Evolutionary conservation across 192 early-diverging fungal genomes (phyloP).

Genomic region (Cladochytrium replicatum): DNA sequence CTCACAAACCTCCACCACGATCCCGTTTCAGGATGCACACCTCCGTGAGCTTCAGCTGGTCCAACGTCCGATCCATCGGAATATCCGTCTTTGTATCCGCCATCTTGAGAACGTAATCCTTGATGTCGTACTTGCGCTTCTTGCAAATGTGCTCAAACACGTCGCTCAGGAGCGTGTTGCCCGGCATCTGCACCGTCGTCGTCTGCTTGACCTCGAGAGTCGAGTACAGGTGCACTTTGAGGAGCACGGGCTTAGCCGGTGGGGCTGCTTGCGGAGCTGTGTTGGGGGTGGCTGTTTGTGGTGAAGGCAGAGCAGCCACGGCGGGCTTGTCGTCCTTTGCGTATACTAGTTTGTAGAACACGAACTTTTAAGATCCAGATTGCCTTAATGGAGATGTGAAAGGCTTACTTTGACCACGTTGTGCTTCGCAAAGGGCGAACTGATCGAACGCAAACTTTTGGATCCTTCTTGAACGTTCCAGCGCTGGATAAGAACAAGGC

Average conservation of each 20-base stretch:
- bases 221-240: slow-evolving; percentile 53
- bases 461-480: slow-evolving; percentile 81
- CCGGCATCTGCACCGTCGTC: slow-evolving; percentile 71
- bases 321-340: slow-evolving; percentile 15
- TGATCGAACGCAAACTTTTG: slow-evolving; percentile 79
- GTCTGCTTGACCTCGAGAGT: slow-evolving; percentile 80
- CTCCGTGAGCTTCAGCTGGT: slow-evolving; percentile 51
- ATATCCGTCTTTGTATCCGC: slow-evolving; percentile 64
- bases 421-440: slow-evolving; percentile 78
- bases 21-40: slow-evolving; percentile 63
- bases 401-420: slow-evolving; percentile 54
- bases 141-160: slow-evolving; percentile 77
- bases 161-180: slow-evolving; percentile 61
- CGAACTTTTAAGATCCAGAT: background rate
- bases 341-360: slow-evolving; percentile 10
- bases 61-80: slow-evolving; percentile 68
- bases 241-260: slow-evolving; percentile 21
- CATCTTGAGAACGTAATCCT: slow-evolving; percentile 79
- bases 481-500: slow-evolving; percentile 36
- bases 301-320: slow-evolving; percentile 4
- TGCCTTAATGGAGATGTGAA: background rate
- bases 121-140: slow-evolving; percentile 77
- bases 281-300: slow-evolving; percentile 1
- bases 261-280: background rate
- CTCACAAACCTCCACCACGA: slow-evolving; percentile 42